A percentile compares a stretch with the other conserved stretches of the same genome.
Evolutionary conservation across 2,329 filamentous ascomycete species (phyloP).

Genomic region (Venturia pyrina): DNA sequence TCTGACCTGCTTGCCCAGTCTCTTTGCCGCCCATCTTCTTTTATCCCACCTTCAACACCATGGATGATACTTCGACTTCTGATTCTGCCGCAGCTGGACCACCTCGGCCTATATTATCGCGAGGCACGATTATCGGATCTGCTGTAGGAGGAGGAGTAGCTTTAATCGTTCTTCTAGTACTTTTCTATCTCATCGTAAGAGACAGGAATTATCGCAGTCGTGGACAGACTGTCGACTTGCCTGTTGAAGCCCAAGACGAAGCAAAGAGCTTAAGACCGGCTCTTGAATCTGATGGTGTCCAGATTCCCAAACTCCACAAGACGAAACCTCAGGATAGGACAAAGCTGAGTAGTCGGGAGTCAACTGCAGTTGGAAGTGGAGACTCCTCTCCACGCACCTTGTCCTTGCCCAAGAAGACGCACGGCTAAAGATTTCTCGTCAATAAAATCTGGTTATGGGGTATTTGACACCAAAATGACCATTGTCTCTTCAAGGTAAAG

Average conservation of each 20-base stretch:
- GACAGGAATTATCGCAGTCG: background rate
- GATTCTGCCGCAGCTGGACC: background rate
- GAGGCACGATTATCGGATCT: background rate
- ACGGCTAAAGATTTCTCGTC: background rate
- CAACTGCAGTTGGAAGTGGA: background rate
- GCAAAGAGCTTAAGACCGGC: background rate
- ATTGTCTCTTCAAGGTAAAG: too few species aligned
- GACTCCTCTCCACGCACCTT: background rate
- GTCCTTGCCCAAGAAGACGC: background rate
- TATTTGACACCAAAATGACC: too few species aligned
- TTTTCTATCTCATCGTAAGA: background rate
- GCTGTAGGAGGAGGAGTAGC: background rate
- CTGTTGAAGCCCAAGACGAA: background rate
- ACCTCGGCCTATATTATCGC: background rate
- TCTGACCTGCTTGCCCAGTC: background rate
- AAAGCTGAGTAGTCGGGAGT: background rate
- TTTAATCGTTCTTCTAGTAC: background rate
- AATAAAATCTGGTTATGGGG: too few species aligned
- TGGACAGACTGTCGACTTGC: background rate
- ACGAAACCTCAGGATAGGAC: background rate
- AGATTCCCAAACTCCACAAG: background rate
- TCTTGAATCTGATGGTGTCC: background rate
- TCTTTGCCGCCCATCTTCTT: background rate
- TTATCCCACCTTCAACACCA: background rate
- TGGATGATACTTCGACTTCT: background rate